Evolutionary conservation across 768 basidiomycete genomes (phyloP).

Genomic region (Coprinopsis sp.): DNA sequence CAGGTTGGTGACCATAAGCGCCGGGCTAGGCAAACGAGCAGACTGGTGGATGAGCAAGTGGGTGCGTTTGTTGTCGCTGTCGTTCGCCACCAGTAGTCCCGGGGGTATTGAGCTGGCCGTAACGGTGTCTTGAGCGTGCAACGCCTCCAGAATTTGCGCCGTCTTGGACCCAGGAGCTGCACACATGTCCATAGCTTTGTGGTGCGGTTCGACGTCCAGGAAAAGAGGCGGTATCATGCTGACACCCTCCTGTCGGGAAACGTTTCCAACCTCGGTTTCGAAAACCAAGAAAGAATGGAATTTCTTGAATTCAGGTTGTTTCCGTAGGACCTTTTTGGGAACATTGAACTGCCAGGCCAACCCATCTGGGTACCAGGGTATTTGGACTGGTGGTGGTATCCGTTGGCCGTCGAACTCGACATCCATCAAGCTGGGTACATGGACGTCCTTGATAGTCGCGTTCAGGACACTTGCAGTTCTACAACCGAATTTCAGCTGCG

Average conservation of each 20-base stretch:
- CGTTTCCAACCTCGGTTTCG: slow-evolving; percentile 96
- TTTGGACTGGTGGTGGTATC: slow-evolving; percentile 74
- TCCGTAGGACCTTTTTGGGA: slow-evolving; percentile 82
- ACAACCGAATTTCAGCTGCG: slow-evolving; percentile 11
- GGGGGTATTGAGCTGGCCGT: slow-evolving; percentile 66
- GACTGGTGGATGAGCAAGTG: slow-evolving; percentile 97
- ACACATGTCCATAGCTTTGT: slow-evolving; percentile 93
- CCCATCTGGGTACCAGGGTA: slow-evolving; percentile 94
- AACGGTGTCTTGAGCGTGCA: slow-evolving; percentile 73
- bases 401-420: slow-evolving; percentile 71
- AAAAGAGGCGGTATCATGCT: slow-evolving; percentile 99
- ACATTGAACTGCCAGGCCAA: slow-evolving; percentile 97
- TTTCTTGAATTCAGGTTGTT: slow-evolving; percentile 83
- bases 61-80: slow-evolving; percentile 89
- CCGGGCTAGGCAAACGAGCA: slow-evolving; percentile 86
- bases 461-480: slow-evolving; percentile 75
- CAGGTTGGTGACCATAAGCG: slow-evolving; percentile 92
- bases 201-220: slow-evolving; percentile 91
- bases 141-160: slow-evolving; percentile 91
- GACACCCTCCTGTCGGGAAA: slow-evolving; percentile 95
- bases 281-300: slow-evolving; percentile 97
- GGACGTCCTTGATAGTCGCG: slow-evolving; percentile 65
- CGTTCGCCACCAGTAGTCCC: slow-evolving; percentile 92
- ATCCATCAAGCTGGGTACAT: slow-evolving; percentile 72
- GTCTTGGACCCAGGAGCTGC: slow-evolving; percentile 99